Evolutionary conservation across 1,284 basidiomycete genomes (phyloP).

Genomic region (Cystobasidiaceae sp.): DNA sequence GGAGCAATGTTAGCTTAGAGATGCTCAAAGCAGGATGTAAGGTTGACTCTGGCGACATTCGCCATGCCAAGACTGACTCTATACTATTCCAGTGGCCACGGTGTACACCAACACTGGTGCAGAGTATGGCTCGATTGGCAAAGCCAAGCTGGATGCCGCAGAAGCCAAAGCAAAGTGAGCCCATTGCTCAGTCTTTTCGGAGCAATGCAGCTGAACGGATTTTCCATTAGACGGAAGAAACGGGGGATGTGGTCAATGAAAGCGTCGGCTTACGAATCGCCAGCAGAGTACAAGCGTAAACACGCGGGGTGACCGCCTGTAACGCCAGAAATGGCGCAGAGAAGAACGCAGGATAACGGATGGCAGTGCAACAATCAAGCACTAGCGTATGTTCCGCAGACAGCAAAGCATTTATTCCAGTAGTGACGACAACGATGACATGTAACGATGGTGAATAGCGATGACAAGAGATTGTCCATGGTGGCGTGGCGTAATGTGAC

Average conservation of each 20-base stretch:
- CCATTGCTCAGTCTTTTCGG: neutral
- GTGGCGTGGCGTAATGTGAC: no score
- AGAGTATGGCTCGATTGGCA: slow-evolving; percentile 57
- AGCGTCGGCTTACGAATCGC: slow-evolving; percentile 22
- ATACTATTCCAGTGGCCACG: slow-evolving; percentile 54
- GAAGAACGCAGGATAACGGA: neutral
- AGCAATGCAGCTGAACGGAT: neutral
- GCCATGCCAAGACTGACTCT: no score
- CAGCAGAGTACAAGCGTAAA: slow-evolving; percentile 23
- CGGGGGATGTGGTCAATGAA: slow-evolving; percentile 29
- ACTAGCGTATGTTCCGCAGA: no score
- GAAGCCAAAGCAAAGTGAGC: slow-evolving; percentile 28
- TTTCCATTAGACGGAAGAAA: slow-evolving; percentile 5
- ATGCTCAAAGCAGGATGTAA: slow-evolving; percentile 56
- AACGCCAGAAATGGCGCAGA: no score
- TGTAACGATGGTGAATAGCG: no score
- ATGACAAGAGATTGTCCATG: no score
- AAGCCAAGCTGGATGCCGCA: slow-evolving; percentile 6
- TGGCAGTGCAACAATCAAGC: no score
- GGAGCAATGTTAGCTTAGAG: slow-evolving; percentile 59
- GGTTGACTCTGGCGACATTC: slow-evolving; percentile 54
- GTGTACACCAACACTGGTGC: slow-evolving; percentile 71
- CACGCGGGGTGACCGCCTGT: neutral
- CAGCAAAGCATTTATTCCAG: no score
- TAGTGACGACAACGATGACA: no score